Conservation (phyloP, 2,329 filamentous ascomycete species). For the Ophiostoma pallidulum region DNA sequence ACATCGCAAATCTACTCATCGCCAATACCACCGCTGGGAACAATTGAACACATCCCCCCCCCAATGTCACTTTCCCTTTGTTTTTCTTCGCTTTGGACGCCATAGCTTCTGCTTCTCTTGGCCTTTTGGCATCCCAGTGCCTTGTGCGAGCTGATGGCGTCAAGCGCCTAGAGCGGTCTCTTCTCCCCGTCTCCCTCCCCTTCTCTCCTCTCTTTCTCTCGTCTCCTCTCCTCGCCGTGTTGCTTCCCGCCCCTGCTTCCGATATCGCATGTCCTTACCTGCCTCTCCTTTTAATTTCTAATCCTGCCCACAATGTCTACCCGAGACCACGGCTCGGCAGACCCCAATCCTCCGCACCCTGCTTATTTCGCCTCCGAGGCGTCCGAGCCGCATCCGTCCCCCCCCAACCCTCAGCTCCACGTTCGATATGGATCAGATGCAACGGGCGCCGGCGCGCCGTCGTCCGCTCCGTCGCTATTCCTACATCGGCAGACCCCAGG, state of each 20-base stretch:
- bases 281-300: neutral
- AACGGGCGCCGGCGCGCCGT: neutral
- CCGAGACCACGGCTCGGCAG: neutral
- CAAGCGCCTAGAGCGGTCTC: too few species aligned
- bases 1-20: too few species aligned
- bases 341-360: neutral
- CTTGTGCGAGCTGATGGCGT: too few species aligned
- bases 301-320: neutral
- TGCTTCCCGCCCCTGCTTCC: neutral
- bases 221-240: neutral
- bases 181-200: neutral
- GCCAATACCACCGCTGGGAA: too few species aligned
- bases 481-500: neutral
- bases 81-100: too few species aligned
- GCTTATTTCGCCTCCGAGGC: too few species aligned
- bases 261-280: conserved; percentile 5
- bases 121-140: too few species aligned
- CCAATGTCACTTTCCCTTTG: too few species aligned
- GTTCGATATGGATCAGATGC: neutral
- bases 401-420: neutral
- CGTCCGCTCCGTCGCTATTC: neutral
- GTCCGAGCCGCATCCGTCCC: neutral
- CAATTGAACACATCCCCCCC: too few species aligned
- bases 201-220: neutral
- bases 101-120: too few species aligned